Base-by-base conservation (phyloP, 345 rosid genomes). In the Carallia brachiata region DNA sequence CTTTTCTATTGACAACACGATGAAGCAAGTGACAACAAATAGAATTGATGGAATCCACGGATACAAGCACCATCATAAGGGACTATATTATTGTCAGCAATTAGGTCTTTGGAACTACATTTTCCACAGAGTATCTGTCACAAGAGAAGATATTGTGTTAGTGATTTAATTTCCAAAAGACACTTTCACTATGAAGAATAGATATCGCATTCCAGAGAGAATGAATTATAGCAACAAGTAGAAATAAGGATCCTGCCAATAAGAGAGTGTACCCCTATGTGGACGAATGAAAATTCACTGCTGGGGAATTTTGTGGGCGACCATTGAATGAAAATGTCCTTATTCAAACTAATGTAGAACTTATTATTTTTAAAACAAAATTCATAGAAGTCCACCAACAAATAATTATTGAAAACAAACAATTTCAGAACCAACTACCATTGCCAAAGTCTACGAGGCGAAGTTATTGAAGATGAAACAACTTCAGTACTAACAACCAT, bases 31-130 rank as follows among this genome's bases (percentile, higher is more conserved):
- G 23, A 23, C 23, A 23, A 23, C 84, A 96, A 77, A 80, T 98
- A 96, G 78, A 75, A 82, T 62, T 96, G 99, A 73, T 96, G 99
- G 77, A 90, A 96, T 58, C 94, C 98, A 18, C 99, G 87, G 67
- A 90, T 96, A 66, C 99, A 96, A 71, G 84, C 83, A 55, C 99
- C 99, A 71, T 96, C 99, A 31, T 98, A 92, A 63, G 92, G 96
- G 78, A 96, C 85, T 74, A 96, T 92, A 85, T 96, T 98, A 73
- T 96, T 90, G 71, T 89, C 84, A 70, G 72, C 40, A 75, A 90
- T 71, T 79, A 88, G 72, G 68, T 96, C 99, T 81, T 92, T 84
- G 62, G 97, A 89, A 64, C 91, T 87, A 84, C 99, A 96, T 84
- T 89, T 96, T 68, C 97, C 92, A 80, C 99, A 96, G 81, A 89